Evolutionary conservation across 495 filamentous ascomycete genomes (phyloP).

Genomic region (Hyaloscypha variabilis): DNA sequence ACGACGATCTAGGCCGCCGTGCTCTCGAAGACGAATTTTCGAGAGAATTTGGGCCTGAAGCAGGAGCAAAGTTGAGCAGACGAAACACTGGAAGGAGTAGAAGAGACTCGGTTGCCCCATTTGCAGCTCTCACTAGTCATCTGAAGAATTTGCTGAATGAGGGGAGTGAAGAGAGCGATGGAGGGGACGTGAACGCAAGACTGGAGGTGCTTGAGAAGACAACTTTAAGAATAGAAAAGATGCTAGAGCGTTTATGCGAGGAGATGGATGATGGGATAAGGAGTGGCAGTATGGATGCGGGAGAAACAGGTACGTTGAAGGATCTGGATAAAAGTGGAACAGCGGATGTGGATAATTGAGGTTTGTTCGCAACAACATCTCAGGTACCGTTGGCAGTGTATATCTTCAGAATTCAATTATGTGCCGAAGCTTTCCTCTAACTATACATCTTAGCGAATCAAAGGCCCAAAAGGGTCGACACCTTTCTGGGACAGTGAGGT

Average conservation of each 20-base stretch:
- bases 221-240: constrained; percentile 35
- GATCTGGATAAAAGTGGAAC: constrained; percentile 23
- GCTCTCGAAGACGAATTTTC: constrained; percentile 20
- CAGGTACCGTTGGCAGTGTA: too few relatives aligned
- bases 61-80: not conserved
- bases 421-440: too few relatives aligned
- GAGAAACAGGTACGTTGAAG: constrained; percentile 10
- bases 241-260: constrained; percentile 31
- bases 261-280: constrained; percentile 28
- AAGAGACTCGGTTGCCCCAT: constrained; percentile 35
- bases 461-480: too few relatives aligned
- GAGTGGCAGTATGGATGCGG: constrained; percentile 11
- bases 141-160: constrained; percentile 27
- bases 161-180: constrained; percentile 29
- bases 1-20: constrained; percentile 25
- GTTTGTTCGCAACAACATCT: too few relatives aligned
- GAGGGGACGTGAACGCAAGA: constrained; percentile 27
- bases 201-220: constrained; percentile 36
- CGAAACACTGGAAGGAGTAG: constrained; percentile 20
- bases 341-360: constrained; percentile 16
- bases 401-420: too few relatives aligned
- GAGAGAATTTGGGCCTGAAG: constrained; percentile 18
- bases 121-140: constrained; percentile 31
- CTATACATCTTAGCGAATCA: too few relatives aligned
- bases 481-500: too few relatives aligned